A percentile compares a stretch with the other conserved stretches of the same genome.
phyloP scores from a whole-genome alignment of 495 filamentous ascomycete species.

The Astrocystis sublimbata region DNA sequence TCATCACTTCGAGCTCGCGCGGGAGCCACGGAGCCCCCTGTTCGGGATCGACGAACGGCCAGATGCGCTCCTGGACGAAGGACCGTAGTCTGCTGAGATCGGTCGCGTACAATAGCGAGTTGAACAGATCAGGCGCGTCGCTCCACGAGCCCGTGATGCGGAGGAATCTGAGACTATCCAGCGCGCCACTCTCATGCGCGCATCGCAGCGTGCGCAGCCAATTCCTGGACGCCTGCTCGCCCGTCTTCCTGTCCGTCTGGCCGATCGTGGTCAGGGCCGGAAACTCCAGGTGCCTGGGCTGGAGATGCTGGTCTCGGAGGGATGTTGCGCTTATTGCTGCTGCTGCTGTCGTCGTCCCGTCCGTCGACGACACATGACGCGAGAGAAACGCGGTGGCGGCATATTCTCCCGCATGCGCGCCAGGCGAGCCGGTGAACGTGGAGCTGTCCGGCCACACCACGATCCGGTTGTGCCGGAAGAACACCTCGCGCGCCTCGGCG shows the following conservation, averaged over 20 bases:
- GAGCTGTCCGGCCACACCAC: neutral
- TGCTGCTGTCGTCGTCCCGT: neutral
- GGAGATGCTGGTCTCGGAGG: too few relatives aligned
- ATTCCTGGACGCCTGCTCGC: neutral
- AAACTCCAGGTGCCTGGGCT: neutral
- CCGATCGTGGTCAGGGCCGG: neutral
- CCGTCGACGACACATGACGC: neutral
- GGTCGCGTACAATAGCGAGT: neutral
- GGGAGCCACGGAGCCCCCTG: neutral
- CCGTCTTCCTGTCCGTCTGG: neutral
- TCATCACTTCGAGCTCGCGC: neutral
- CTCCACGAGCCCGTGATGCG: neutral
- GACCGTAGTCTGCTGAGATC: neutral
- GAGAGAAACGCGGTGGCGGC: neutral
- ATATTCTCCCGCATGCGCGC: neutral
- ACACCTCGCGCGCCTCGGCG: neutral
- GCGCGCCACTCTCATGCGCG: neutral
- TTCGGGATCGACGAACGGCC: neutral
- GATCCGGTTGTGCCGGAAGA: neutral
- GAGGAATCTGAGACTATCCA: neutral
- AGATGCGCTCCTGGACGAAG: neutral
- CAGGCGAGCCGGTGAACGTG: neutral
- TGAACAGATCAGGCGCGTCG: neutral
- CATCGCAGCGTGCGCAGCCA: neutral
- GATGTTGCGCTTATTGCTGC: too few relatives aligned